Conservation (phyloP, 2,329 filamentous ascomycete species). For the Aspergillus alliaceus region DNA sequence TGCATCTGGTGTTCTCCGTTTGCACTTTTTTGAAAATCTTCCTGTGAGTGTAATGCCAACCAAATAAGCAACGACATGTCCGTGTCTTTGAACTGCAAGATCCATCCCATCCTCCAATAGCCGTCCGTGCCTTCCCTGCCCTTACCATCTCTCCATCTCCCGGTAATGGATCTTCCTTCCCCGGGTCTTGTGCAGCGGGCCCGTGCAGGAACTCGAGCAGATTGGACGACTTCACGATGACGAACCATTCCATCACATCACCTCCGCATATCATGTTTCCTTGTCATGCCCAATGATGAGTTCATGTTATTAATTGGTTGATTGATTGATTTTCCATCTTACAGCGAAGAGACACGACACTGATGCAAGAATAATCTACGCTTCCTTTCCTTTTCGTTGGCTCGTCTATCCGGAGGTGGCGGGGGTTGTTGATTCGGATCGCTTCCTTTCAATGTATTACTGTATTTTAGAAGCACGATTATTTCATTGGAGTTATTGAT, state of each 20-base stretch:
- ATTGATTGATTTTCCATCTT: background rate
- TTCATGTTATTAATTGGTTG: background rate
- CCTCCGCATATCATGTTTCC: background rate
- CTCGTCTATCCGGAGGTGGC: background rate
- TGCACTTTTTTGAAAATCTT: constrained; percentile 23
- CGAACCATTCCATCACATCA: background rate
- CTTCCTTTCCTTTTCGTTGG: background rate
- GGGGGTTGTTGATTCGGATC: background rate
- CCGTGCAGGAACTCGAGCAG: background rate
- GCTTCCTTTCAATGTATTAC: background rate
- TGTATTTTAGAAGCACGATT: constrained; percentile 1
- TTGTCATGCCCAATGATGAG: background rate
- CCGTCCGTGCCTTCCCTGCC: background rate
- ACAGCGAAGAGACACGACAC: background rate
- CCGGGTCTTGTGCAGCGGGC: background rate
- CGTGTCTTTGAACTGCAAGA: constrained; percentile 20
- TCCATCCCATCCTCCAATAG: constrained; percentile 8
- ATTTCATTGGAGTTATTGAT: background rate
- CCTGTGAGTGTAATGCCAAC: constrained; percentile 32
- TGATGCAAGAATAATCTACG: background rate
- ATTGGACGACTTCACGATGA: background rate
- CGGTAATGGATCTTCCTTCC: background rate
- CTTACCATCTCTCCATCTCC: background rate
- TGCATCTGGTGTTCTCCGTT: constrained; percentile 30
- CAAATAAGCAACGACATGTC: constrained; percentile 29